Evolutionary conservation across 2,329 filamentous ascomycete genomes (phyloP).

Genomic region (Macrophomina phaseolina): DNA sequence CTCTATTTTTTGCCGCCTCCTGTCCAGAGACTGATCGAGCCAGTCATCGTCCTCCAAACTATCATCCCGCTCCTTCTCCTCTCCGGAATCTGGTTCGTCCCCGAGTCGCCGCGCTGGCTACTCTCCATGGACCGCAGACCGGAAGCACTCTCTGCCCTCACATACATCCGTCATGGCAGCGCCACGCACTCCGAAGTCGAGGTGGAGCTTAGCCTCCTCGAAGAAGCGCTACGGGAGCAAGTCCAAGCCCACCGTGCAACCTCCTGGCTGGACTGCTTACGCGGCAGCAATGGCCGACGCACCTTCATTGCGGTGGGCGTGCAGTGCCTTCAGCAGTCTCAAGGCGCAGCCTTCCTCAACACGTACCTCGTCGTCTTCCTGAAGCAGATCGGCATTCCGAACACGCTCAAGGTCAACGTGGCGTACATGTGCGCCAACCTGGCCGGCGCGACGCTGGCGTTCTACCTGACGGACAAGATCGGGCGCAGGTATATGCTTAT

Average conservation of each 20-base stretch:
- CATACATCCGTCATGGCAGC: slow-evolving; percentile 47
- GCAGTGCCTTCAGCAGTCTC: slow-evolving; percentile 9
- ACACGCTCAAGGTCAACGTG: slow-evolving; percentile 12
- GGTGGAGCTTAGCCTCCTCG: slow-evolving; percentile 44
- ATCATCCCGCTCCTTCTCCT: slow-evolving; percentile 40
- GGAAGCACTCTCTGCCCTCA: slow-evolving; percentile 53
- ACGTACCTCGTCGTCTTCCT: slow-evolving; percentile 21
- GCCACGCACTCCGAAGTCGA: slow-evolving; percentile 46
- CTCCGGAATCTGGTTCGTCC: slow-evolving; percentile 41
- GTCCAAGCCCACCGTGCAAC: not conserved
- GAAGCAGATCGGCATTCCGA: slow-evolving; percentile 5
- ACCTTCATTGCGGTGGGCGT: slow-evolving; percentile 15
- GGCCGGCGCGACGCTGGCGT: not conserved
- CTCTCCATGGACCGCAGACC: slow-evolving; percentile 61
- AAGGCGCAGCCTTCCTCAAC: slow-evolving; percentile 11
- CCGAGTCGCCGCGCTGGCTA: slow-evolving; percentile 54
- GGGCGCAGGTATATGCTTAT: slow-evolving; percentile 9
- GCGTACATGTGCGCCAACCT: slow-evolving; percentile 3
- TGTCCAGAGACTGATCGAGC: not conserved
- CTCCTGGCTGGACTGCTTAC: slow-evolving; percentile 30
- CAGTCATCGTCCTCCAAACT: slow-evolving; percentile 33
- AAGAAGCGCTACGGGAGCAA: not conserved
- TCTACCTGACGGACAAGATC: slow-evolving; percentile 19
- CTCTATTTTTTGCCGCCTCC: too few relatives aligned
- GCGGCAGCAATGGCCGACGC: slow-evolving; percentile 10